A percentile compares a stretch with the other conserved stretches of the same genome.
Evolutionary conservation across 2,329 filamentous ascomycete species (phyloP).

Genomic region (Beauveria australis): DNA sequence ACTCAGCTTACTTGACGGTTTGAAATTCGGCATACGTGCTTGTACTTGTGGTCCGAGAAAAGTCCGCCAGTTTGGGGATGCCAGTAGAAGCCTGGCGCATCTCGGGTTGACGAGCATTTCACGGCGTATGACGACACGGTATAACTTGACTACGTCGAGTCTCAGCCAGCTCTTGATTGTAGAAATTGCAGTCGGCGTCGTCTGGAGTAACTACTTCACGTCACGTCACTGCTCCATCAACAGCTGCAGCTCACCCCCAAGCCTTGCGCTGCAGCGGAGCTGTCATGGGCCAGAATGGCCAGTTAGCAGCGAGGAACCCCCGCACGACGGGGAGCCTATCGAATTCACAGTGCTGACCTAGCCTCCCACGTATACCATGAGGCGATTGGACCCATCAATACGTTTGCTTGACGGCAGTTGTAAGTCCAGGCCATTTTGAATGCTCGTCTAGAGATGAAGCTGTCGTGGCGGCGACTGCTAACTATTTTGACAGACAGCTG

Average conservation of each 20-base stretch:
- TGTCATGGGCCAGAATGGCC: not conserved
- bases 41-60: not conserved
- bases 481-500: not conserved
- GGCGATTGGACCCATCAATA: not conserved
- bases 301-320: not conserved
- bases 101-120: not conserved
- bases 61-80: not conserved
- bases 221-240: not conserved
- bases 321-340: not conserved
- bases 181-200: not conserved
- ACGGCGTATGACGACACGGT: not conserved
- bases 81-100: not conserved
- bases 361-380: not conserved
- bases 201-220: too few species aligned
- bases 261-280: not conserved
- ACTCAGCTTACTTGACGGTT: not conserved
- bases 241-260: not conserved
- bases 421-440: not conserved
- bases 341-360: not conserved
- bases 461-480: not conserved
- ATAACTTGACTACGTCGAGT: not conserved
- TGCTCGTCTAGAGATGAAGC: not conserved
- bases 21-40: not conserved
- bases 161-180: not conserved
- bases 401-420: not conserved